Percentiles rank a stretch among this genome's conserved stretches.
Conservation (phyloP, 768 basidiomycete genomes). For the Suillus paluster region DNA sequence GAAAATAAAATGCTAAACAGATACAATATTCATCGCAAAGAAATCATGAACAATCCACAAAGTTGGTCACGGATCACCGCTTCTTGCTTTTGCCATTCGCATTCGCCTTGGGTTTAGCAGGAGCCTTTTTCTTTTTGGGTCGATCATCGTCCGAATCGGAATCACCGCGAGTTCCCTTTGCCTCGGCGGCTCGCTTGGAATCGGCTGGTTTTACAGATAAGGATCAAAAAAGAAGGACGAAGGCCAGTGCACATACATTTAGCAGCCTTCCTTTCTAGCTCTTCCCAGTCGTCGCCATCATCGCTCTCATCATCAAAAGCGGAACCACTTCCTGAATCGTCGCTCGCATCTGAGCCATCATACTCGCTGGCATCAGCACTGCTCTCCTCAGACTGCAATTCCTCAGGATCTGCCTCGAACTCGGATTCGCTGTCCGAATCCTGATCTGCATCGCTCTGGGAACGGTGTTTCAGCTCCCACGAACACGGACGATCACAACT, state of each 20-base stretch:
- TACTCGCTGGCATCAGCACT: conserved; percentile 60
- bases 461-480: conserved; percentile 41
- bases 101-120: conserved; percentile 40
- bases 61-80: conserved; percentile 22
- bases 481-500: conserved; percentile 30
- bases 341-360: conserved; percentile 55
- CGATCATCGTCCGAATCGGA: conserved; percentile 57
- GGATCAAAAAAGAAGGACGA: neutral
- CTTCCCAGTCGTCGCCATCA: conserved; percentile 95
- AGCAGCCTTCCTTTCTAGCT: conserved; percentile 89
- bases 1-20: conserved; percentile 5
- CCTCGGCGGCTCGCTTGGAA: conserved; percentile 48
- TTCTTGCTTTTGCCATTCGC: conserved; percentile 49
- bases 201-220: conserved; percentile 43
- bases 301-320: conserved; percentile 68
- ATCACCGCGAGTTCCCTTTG: conserved; percentile 45
- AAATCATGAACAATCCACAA: conserved; percentile 10
- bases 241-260: conserved; percentile 58
- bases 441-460: conserved; percentile 63
- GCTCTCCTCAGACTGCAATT: conserved; percentile 44
- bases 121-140: conserved; percentile 48
- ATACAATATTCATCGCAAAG: conserved; percentile 14
- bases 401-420: conserved; percentile 57
- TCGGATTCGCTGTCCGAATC: conserved; percentile 71
- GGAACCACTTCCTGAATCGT: conserved; percentile 67